phyloP scores from a whole-genome alignment of 805 yeast genomes.

The Wickerhamomyces canadensis region DNA sequence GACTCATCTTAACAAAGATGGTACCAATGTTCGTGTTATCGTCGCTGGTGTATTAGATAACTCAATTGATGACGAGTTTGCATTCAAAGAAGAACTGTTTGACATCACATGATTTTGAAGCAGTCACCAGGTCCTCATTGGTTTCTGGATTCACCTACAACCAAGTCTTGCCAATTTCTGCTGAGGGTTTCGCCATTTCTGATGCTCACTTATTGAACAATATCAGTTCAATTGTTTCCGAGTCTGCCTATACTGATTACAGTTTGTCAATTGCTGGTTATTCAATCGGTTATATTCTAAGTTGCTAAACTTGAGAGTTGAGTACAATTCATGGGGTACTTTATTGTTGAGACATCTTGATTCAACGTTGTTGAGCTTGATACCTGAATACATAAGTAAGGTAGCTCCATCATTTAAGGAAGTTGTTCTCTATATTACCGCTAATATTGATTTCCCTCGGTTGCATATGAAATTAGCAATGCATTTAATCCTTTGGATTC shows the following conservation, averaged over 20 bases:
- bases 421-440: no score
- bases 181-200: constrained; percentile 55
- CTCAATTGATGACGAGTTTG: constrained; percentile 74
- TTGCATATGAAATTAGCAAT: no score
- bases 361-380: no score
- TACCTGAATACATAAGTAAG: no score
- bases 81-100: constrained; percentile 93
- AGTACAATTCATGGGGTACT: no score
- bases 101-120: constrained; percentile 70
- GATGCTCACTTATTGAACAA: constrained; percentile 61
- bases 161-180: constrained; percentile 69
- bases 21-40: constrained; percentile 93
- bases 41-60: constrained; percentile 87
- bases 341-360: no score
- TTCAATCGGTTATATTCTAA: no score
- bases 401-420: no score
- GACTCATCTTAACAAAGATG: constrained; percentile 97
- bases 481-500: no score
- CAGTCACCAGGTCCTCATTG: constrained; percentile 63
- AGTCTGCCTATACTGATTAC: constrained; percentile 73
- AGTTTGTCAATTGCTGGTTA: constrained; percentile 80
- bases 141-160: constrained; percentile 87
- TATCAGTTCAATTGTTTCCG: constrained; percentile 47
- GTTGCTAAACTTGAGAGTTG: no score
- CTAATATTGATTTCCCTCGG: no score